These are phyloP conservation scores for Neurospora sp. DNA, from an alignment of 495 filamentous ascomycete species.

Conservation along the genomic window DNA sequence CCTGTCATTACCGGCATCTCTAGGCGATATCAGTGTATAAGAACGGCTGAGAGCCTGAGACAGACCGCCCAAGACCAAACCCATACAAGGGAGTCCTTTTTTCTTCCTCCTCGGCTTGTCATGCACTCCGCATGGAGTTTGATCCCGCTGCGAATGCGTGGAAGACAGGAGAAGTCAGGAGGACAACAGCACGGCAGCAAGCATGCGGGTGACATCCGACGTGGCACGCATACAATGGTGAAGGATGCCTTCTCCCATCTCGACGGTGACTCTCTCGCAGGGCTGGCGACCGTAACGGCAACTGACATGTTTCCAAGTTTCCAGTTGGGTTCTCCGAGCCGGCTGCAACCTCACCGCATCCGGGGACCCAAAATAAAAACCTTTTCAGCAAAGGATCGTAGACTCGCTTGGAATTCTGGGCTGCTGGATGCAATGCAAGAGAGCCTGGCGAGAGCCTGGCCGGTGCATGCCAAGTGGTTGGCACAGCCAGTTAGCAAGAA, in stretches of 20 bases:
- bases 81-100: background rate
- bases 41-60: background rate
- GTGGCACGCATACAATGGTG: background rate
- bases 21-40: background rate
- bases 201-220: background rate
- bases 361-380: background rate
- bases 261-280: background rate
- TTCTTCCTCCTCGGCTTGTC: background rate
- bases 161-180: background rate
- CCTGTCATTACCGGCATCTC: background rate
- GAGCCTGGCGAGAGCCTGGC: background rate
- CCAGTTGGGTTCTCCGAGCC: background rate
- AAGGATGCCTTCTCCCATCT: background rate
- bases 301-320: background rate
- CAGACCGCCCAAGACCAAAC: background rate
- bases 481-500: background rate
- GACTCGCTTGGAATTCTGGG: background rate
- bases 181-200: background rate
- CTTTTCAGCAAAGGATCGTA: background rate
- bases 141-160: background rate
- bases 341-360: background rate
- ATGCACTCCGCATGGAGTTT: background rate
- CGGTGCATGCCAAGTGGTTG: background rate
- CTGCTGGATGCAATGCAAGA: background rate
- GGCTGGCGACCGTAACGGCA: background rate